Conservation (phyloP, 495 filamentous ascomycete species). For the Penicillium macrosclerotiorum region DNA sequence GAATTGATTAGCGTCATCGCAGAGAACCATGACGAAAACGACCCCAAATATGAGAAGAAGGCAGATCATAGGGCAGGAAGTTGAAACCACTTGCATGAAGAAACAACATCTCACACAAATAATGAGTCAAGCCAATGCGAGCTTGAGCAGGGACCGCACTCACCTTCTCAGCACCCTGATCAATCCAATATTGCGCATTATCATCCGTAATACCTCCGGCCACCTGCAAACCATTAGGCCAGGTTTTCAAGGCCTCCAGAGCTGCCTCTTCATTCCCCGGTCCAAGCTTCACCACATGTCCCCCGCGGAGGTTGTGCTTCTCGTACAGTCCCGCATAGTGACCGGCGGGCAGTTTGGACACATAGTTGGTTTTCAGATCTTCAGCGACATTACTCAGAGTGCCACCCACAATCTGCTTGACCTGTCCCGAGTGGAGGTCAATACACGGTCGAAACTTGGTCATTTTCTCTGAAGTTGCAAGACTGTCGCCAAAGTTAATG, state of each 20-base stretch:
- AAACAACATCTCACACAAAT: too few relatives aligned
- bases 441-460: constrained; percentile 95
- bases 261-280: constrained; percentile 82
- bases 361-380: constrained; percentile 83
- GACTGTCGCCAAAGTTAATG: constrained; percentile 2
- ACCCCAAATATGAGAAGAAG: too few relatives aligned
- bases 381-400: constrained; percentile 67
- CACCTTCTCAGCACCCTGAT: constrained; percentile 87
- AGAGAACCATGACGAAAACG: constrained; percentile 6
- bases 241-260: constrained; percentile 66
- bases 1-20: constrained; percentile 14
- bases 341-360: constrained; percentile 75
- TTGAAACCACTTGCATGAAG: too few relatives aligned
- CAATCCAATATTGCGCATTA: constrained; percentile 86
- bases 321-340: constrained; percentile 80
- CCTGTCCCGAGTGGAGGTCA: constrained; percentile 90
- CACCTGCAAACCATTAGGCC: constrained; percentile 78
- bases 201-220: constrained; percentile 85
- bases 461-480: constrained; percentile 53
- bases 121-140: neutral
- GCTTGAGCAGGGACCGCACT: constrained; percentile 18
- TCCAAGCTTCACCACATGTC: constrained; percentile 94
- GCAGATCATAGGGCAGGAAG: too few relatives aligned
- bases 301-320: constrained; percentile 68
- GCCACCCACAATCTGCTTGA: constrained; percentile 97